A percentile compares a stretch with the other conserved stretches of the same genome.
Evolutionary conservation across 495 filamentous ascomycete genomes (phyloP).

Genomic region (Neurospora tetraspora): DNA sequence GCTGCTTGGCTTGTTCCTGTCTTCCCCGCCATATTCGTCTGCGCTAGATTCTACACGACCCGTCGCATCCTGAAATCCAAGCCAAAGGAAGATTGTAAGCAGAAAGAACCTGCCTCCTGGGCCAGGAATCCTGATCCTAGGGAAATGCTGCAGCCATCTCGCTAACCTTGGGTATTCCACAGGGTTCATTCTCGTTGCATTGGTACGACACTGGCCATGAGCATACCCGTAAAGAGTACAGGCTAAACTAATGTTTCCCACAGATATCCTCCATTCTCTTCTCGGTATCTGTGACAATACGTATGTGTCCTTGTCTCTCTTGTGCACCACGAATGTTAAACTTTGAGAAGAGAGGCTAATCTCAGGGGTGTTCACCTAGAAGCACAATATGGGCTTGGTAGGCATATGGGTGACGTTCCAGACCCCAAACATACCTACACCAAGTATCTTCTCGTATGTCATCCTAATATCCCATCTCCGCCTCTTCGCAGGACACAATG

Average conservation of each 20-base stretch:
- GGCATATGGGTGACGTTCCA: neutral
- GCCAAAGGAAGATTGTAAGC: slow-evolving; percentile 17
- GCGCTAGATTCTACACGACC: slow-evolving; percentile 15
- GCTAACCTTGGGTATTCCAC: neutral
- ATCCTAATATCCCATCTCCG: neutral
- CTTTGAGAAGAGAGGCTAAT: neutral
- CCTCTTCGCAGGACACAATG: neutral
- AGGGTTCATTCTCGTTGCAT: slow-evolving; percentile 7
- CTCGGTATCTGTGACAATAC: slow-evolving; percentile 1
- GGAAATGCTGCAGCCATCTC: neutral
- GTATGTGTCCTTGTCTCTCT: neutral
- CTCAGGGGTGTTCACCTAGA: neutral
- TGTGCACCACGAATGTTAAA: neutral
- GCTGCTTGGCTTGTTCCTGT: slow-evolving; percentile 6
- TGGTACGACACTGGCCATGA: neutral
- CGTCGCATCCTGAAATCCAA: slow-evolving; percentile 8
- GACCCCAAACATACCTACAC: neutral
- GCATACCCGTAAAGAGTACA: neutral
- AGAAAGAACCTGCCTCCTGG: neutral
- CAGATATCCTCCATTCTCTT: slow-evolving; percentile 1
- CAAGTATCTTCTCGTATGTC: slow-evolving; percentile 2
- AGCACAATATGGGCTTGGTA: slow-evolving; percentile 5
- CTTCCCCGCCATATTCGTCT: slow-evolving; percentile 12
- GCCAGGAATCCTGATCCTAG: neutral
- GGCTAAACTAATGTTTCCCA: neutral